Percentiles rank a stretch among this genome's conserved stretches.
These are phyloP conservation scores for Pseudogymnoascus sp. DNA, from an alignment of 2,329 filamentous ascomycete species.

Conservation along the genomic window DNA sequence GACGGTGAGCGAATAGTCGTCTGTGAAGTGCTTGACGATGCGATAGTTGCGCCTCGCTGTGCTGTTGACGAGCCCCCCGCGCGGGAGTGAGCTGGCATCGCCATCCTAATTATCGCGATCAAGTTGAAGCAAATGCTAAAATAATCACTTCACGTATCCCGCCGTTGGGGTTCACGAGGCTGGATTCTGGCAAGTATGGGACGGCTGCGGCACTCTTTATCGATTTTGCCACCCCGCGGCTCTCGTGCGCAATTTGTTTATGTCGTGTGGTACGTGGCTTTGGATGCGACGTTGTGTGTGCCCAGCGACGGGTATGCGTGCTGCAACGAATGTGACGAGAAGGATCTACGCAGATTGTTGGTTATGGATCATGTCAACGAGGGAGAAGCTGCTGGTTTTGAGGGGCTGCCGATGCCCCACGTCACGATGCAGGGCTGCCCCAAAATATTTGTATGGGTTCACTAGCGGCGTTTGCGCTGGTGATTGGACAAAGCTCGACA, in stretches of 20 bases:
- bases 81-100: not conserved
- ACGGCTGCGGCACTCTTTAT: not conserved
- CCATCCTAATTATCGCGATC: not conserved
- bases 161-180: not conserved
- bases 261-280: constrained; percentile 2
- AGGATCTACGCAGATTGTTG: not conserved
- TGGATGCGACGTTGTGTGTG: not conserved
- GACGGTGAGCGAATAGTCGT: not conserved
- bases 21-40: not conserved
- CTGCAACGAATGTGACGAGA: constrained; percentile 3
- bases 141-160: not conserved
- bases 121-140: not conserved
- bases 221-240: not conserved
- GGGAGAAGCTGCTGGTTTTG: not conserved
- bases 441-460: constrained; percentile 5
- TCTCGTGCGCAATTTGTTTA: not conserved
- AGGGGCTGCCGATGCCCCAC: constrained; percentile 2
- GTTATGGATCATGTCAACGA: not conserved
- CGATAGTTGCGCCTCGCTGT: not conserved
- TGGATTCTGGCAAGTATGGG: not conserved
- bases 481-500: not conserved
- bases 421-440: not conserved
- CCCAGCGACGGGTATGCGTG: not conserved
- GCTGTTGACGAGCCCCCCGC: not conserved
- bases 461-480: not conserved